Evolutionary conservation across 495 filamentous ascomycete genomes (phyloP).

Genomic region (Daldinia childiae): DNA sequence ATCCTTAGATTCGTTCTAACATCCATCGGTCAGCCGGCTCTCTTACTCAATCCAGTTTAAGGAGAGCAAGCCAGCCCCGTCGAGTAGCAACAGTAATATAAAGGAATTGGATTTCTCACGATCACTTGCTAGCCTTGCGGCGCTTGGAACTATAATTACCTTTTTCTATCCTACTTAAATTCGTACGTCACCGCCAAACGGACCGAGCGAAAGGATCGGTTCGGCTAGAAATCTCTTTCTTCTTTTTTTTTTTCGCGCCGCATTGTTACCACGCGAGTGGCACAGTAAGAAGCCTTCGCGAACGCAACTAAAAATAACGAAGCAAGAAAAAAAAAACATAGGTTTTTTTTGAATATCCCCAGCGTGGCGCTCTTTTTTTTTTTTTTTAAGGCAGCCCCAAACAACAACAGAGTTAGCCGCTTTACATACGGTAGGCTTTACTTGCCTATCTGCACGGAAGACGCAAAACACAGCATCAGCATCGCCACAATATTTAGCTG

Average conservation of each 20-base stretch:
- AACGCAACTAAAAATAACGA: slow-evolving; percentile 33
- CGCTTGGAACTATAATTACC: slow-evolving; percentile 14
- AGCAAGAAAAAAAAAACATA: neutral
- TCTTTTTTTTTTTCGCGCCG: slow-evolving; percentile 7
- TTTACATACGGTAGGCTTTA: neutral
- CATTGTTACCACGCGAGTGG: slow-evolving; percentile 31
- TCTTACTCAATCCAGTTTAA: slow-evolving; percentile 1
- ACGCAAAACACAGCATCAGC: slow-evolving; percentile 1
- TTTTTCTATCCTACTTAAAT: slow-evolving; percentile 9
- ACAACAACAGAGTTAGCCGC: neutral
- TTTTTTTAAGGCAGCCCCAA: neutral
- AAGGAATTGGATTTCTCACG: slow-evolving; percentile 5
- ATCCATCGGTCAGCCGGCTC: neutral
- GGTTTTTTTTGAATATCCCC: slow-evolving; percentile 12
- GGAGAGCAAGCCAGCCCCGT: neutral
- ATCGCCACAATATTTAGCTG: slow-evolving; percentile 11
- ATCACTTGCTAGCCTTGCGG: neutral
- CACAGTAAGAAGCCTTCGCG: slow-evolving; percentile 29
- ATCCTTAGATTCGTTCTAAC: slow-evolving; percentile 3
- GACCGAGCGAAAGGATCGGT: slow-evolving; percentile 41
- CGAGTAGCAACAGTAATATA: neutral
- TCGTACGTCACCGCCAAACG: slow-evolving; percentile 30
- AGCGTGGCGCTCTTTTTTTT: neutral
- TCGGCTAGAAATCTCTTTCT: slow-evolving; percentile 31
- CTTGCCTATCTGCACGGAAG: neutral